A percentile compares a stretch with the other conserved stretches of the same genome.
phyloP scores from a whole-genome alignment of 306 rosid genomes.

The Herpetospermum pedunculosum region DNA sequence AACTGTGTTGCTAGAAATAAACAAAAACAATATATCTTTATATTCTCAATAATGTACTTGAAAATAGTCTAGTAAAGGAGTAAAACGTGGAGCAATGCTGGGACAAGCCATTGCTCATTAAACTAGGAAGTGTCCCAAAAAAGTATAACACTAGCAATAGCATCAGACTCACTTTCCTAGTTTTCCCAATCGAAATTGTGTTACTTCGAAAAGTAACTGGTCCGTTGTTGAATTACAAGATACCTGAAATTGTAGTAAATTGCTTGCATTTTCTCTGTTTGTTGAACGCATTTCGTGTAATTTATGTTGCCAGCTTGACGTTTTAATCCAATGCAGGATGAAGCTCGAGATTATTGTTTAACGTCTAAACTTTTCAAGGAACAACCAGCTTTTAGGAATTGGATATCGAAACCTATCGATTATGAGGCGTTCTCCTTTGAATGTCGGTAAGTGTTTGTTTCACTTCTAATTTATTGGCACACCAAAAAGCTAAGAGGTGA shows the following conservation, averaged over 20 bases:
- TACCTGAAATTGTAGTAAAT: neutral
- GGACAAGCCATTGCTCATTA: neutral
- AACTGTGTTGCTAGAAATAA: neutral
- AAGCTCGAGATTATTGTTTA: slow-evolving; percentile 34
- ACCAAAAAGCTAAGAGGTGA: neutral
- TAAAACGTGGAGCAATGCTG: neutral
- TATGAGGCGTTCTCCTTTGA: slow-evolving; percentile 36
- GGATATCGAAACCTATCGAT: slow-evolving; percentile 47
- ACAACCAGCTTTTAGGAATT: slow-evolving; percentile 40
- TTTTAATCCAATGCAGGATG: slow-evolving; percentile 39
- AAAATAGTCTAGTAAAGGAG: neutral
- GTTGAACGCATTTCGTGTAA: neutral
- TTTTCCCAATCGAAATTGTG: neutral
- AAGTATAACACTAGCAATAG: neutral
- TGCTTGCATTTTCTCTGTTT: neutral
- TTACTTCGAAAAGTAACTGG: neutral
- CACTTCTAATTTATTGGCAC: neutral
- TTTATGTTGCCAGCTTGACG: slow-evolving; percentile 9
- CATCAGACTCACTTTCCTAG: neutral
- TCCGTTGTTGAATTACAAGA: neutral
- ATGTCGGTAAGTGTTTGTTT: neutral
- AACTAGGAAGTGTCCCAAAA: neutral
- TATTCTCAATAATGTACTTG: neutral
- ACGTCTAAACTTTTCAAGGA: slow-evolving; percentile 41
- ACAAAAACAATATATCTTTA: neutral